Evolutionary conservation across 352 stramenopile species (phyloP), one percentile per base, ranked within the genome.

Genomic region (Globisporangium rhizosaccharum): DNA sequence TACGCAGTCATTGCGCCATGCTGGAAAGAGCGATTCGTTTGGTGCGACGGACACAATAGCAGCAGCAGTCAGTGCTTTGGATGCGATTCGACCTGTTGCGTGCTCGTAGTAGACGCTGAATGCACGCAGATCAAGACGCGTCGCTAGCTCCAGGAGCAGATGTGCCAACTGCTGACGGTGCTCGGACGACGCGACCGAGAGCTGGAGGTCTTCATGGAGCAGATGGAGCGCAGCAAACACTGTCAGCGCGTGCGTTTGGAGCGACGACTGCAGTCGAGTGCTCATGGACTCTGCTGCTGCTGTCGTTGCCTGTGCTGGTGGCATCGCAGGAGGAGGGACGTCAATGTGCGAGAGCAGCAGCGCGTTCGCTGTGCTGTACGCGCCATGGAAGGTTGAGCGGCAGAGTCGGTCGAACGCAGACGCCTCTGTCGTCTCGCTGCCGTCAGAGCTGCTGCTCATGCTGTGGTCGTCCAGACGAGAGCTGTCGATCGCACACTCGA

Each of bases 181-280:
- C 18, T 60, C 41, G 23, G 56, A 67, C 3, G 70, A 73, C 9
- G 48, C 61, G 36, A 68, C 62, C 11, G 82, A 89, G 17, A 92
- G 59, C 51, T 79, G 85, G 0, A 81, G 52, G 36, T 93, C 82
- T 79, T 93, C 82, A 44, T 87, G 71, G 5, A 90, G 56, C 30
- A 92, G 67, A 42, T 93, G 84, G 30, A 93, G 61, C 0, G 67
- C 77, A 0, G 61, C 59, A 70, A 88, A 81, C n/a, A 87, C 66
- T 2, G 23, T 36, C 30, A 49, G 28, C 26, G 30, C 17, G 23
- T 53, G 41, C 6, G 48, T 2, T 44, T 45, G 45, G n/a, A 66
- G 23, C 18, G 23, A 26, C 44, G 41, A 49, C 18, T 8, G 15
- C 48, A 20, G 23, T 1, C 28, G 33, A 12, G 9, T n/a, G 36